These are phyloP conservation scores for Pseudogymnoascus sp. DNA, from an alignment of 2,329 filamentous ascomycete genomes.

Conservation along the genomic window DNA sequence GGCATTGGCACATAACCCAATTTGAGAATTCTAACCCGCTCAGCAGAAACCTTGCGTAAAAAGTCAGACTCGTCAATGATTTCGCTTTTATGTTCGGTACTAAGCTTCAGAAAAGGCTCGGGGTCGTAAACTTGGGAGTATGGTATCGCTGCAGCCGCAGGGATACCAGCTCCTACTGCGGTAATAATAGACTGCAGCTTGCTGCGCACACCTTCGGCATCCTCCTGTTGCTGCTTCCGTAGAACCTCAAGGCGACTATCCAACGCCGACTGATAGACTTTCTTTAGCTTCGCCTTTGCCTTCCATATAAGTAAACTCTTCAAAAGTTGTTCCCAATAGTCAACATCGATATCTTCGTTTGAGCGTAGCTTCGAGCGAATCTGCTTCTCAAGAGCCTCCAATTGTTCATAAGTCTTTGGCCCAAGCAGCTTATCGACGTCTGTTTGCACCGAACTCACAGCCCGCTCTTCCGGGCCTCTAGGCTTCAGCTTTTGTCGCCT, in stretches of 20 bases:
- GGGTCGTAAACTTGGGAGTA: slow-evolving; percentile 50
- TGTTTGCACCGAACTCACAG: slow-evolving; percentile 71
- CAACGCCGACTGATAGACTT: slow-evolving; percentile 69
- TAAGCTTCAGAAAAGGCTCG: slow-evolving; percentile 57
- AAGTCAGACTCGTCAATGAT: slow-evolving; percentile 53
- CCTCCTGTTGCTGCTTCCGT: slow-evolving; percentile 58
- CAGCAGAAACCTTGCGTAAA: slow-evolving; percentile 47
- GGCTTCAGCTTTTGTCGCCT: slow-evolving; percentile 59
- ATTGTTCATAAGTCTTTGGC: slow-evolving; percentile 77
- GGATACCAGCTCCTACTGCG: slow-evolving; percentile 20
- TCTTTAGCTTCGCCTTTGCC: slow-evolving; percentile 75
- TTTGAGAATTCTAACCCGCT: slow-evolving; percentile 55
- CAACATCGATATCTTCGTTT: slow-evolving; percentile 86
- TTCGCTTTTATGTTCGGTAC: slow-evolving; percentile 54
- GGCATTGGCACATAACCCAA: slow-evolving; percentile 61
- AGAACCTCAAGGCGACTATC: slow-evolving; percentile 61
- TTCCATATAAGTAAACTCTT: slow-evolving; percentile 84
- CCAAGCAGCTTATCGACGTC: slow-evolving; percentile 84
- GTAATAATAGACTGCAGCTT: slow-evolving; percentile 46
- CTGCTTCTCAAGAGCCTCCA: slow-evolving; percentile 80
- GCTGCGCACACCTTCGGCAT: slow-evolving; percentile 49
- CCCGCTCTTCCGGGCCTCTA: slow-evolving; percentile 55
- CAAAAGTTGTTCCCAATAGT: slow-evolving; percentile 95
- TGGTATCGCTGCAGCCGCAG: neutral
- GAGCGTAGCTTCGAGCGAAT: slow-evolving; percentile 80